These are phyloP conservation scores for Daedaleopsis sinensis DNA, from an alignment of 768 basidiomycete species.

Conservation along the genomic window DNA sequence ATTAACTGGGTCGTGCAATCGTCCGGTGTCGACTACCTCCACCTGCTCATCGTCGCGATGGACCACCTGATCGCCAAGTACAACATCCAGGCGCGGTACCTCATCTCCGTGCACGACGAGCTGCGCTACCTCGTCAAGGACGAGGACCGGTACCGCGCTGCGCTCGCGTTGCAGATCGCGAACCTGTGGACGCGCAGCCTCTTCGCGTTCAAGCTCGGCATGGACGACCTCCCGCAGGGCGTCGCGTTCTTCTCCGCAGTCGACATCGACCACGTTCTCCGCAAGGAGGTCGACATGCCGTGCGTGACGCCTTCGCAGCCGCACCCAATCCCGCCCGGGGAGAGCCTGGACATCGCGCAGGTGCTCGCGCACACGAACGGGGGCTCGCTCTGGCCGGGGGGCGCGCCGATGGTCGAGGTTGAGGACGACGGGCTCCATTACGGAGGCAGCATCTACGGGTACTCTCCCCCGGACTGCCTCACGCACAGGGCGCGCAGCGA, in stretches of 20 bases:
- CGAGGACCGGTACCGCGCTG: slow-evolving; percentile 86
- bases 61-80: slow-evolving; percentile 82
- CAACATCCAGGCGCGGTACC: slow-evolving; percentile 86
- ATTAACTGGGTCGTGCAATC: slow-evolving; percentile 99
- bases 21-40: slow-evolving; percentile 97
- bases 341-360: slow-evolving; percentile 72
- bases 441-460: slow-evolving; percentile 50
- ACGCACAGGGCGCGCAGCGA: slow-evolving; percentile 64
- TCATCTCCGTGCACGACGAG: slow-evolving; percentile 97
- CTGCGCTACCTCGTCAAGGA: slow-evolving; percentile 91
- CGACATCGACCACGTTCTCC: slow-evolving; percentile 85
- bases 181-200: slow-evolving; percentile 94
- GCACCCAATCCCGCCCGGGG: slow-evolving; percentile 80
- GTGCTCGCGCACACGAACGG: slow-evolving; percentile 70
- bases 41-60: slow-evolving; percentile 95
- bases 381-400: slow-evolving; percentile 66
- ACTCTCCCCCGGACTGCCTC: slow-evolving; percentile 60
- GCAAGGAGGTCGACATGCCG: slow-evolving; percentile 96
- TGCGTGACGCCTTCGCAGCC: slow-evolving; percentile 95
- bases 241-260: slow-evolving; percentile 98
- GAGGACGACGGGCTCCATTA: slow-evolving; percentile 25
- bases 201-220: slow-evolving; percentile 91
- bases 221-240: slow-evolving; percentile 94
- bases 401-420: slow-evolving; percentile 55
- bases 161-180: slow-evolving; percentile 91